These are phyloP conservation scores for Trichophyton benhamiae DNA, from an alignment of 2,329 filamentous ascomycete species.

Conservation along the genomic window DNA sequence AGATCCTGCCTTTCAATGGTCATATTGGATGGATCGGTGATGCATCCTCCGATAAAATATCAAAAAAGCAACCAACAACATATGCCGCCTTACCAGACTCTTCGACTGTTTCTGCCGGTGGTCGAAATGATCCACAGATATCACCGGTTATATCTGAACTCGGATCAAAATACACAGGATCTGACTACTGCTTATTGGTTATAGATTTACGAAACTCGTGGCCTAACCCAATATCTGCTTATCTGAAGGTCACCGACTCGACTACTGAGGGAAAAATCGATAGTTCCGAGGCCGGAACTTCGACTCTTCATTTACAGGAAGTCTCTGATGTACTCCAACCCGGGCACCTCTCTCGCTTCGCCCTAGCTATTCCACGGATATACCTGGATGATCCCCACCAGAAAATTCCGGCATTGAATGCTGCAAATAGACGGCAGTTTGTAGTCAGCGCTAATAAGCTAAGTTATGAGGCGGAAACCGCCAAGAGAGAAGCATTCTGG, in stretches of 20 bases:
- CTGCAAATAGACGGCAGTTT: constrained; percentile 77
- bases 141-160: constrained; percentile 35
- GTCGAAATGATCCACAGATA: constrained; percentile 31
- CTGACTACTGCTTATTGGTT: constrained; percentile 64
- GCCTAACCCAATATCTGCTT: constrained; percentile 64
- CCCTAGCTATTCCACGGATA: constrained; percentile 63
- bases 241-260: constrained; percentile 39
- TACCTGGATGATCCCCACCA: constrained; percentile 66
- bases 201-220: constrained; percentile 82
- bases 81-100: constrained; percentile 10
- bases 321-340: constrained; percentile 41
- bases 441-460: constrained; percentile 72
- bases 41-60: constrained; percentile 6
- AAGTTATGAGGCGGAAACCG: constrained; percentile 65
- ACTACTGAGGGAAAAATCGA: constrained; percentile 9
- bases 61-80: constrained; percentile 4
- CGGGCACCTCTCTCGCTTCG: constrained; percentile 56
- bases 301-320: constrained; percentile 19
- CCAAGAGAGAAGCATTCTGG: constrained; percentile 77
- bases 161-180: constrained; percentile 29
- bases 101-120: background rate
- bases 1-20: constrained; percentile 61
- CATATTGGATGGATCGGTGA: constrained; percentile 50
- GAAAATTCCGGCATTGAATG: constrained; percentile 67
- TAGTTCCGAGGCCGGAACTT: constrained; percentile 8